Conservation (phyloP, 495 filamentous ascomycete genomes). For the Penicillium cosmopolitanum region DNA sequence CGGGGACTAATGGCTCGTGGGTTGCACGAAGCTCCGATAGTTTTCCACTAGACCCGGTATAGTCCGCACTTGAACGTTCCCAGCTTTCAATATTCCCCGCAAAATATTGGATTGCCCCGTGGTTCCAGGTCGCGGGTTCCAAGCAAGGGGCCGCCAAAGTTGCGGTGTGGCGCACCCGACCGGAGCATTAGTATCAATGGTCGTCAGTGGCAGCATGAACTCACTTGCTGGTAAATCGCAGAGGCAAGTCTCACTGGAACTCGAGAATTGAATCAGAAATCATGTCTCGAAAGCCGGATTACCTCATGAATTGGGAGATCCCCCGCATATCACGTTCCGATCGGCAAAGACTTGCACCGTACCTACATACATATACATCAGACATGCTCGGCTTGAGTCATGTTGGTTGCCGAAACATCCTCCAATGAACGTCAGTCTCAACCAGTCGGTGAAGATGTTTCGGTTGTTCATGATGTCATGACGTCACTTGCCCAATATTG, state of each 20-base stretch:
- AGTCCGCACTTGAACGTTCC: neutral
- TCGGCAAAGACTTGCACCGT: conserved; percentile 1
- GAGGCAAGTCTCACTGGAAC: neutral
- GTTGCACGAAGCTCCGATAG: conserved; percentile 3
- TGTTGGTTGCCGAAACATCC: too few species aligned
- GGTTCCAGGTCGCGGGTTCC: neutral
- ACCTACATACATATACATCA: too few species aligned
- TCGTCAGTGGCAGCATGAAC: neutral
- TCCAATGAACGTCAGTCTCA: conserved; percentile 10
- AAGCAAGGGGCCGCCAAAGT: conserved; percentile 1
- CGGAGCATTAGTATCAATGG: neutral
- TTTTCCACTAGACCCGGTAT: neutral
- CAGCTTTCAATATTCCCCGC: neutral
- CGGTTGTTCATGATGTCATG: conserved; percentile 3
- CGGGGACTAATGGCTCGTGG: neutral
- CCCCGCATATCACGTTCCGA: conserved; percentile 10
- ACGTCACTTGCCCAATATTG: conserved; percentile 5
- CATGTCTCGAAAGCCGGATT: neutral
- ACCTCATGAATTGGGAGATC: conserved; percentile 4
- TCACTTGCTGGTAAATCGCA: neutral
- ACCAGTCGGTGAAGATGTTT: conserved; percentile 15
- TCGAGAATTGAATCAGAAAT: neutral
- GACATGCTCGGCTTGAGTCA: too few species aligned
- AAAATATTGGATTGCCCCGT: neutral
- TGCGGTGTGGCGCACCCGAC: neutral